Evolutionary conservation across 2,329 filamentous ascomycete species (phyloP), one percentile per base, ranked within the genome.

Genomic region (Phyllosticta citriasiana): DNA sequence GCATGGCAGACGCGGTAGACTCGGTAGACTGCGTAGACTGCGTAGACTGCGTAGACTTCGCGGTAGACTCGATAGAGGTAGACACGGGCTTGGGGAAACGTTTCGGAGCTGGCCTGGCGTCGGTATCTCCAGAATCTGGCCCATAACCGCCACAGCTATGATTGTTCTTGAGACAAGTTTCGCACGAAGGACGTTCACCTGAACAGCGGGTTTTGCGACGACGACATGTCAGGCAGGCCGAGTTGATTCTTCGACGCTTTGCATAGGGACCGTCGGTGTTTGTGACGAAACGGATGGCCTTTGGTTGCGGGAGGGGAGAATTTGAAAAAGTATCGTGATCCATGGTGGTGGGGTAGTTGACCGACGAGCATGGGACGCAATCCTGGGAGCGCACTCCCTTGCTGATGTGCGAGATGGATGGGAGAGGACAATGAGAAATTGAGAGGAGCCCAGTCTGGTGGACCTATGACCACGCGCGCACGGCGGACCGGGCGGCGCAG

Each of bases 141-240:
- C 75, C 73, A 63, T 79, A 80, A 35, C 78, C 78, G 25, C 72
- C 74, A 67, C 78, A 80, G 53, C 78, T 72, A 62, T 78, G 73
- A 62, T 76, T 78, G 71, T 78, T 79, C 67, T 78, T 74, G 35
- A 68, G 70, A 65, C 78, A 80, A 9, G 77, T 80, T 30, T 76
- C 73, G 66, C 77, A 79, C 22, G 68, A 64, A 2, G 77, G 77
- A 33, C 74, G 71, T 60, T 74, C 73, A 57, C 71, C 72, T 16
- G 75, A 77, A 64, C 78, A 80, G 53, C 77, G 76, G 63, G 78
- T 80, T 71, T 80, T 80, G 63, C 78, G 76, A 65, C 75, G 75
- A 8, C 78, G 71, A 65, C 78, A 80, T 22, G 77, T 79, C 66
- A 79, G 62, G 62, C 78, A 80, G 10, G 73, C 73, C 50, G 72